Evolutionary conservation across 768 basidiomycete species (phyloP).

Genomic region (Trametes cubensis): DNA sequence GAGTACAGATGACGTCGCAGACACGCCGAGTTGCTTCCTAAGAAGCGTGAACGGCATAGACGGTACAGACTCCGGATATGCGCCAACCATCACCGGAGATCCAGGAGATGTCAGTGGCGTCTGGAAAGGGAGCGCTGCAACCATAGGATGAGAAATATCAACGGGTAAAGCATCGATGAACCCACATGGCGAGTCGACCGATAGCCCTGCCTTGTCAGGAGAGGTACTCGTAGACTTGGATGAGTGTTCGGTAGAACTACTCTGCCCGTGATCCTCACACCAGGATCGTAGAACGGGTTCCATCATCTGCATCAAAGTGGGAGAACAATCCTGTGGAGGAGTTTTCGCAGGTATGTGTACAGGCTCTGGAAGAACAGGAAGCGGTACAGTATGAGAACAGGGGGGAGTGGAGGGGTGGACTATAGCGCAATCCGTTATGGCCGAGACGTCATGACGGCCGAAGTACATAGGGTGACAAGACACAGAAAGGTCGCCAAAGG

Average conservation of each 20-base stretch:
- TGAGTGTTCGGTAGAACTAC: neutral
- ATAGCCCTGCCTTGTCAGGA: neutral
- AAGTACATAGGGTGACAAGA: neutral
- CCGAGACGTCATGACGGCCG: constrained; percentile 6
- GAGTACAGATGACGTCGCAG: constrained; percentile 9
- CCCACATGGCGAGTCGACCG: constrained; percentile 5
- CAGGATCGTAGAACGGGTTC: constrained; percentile 28
- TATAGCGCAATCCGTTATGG: constrained; percentile 26
- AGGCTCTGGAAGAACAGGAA: constrained; percentile 3
- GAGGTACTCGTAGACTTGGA: neutral
- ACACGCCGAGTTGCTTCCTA: constrained; percentile 14
- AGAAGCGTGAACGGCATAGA: constrained; percentile 12
- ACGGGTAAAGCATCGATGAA: too few relatives aligned
- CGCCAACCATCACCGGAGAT: neutral
- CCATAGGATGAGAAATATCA: neutral
- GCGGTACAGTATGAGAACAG: constrained; percentile 10
- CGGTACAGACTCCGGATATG: neutral
- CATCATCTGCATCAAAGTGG: constrained; percentile 31
- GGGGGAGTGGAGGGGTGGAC: constrained; percentile 28
- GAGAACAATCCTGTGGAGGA: constrained; percentile 8
- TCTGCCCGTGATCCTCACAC: constrained; percentile 12
- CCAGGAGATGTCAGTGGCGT: constrained; percentile 25
- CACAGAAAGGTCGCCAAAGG: constrained; percentile 24
- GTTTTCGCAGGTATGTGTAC: neutral
- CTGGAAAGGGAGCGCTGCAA: constrained; percentile 18